Conservation (phyloP, 1,139 yeast genomes). For the Blastobotrys illinoisensis region DNA sequence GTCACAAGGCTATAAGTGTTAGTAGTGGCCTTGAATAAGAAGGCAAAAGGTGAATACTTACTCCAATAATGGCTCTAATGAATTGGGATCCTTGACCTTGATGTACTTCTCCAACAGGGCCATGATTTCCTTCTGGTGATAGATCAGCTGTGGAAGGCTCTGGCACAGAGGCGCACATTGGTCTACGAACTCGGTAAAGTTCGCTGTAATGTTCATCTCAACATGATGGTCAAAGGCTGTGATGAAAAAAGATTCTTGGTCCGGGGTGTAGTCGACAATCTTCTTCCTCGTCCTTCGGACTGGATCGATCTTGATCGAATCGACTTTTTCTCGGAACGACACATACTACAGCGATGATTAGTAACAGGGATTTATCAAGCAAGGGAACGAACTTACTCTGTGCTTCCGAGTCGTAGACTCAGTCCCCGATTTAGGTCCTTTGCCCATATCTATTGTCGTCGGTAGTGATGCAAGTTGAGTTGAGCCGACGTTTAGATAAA, state of each 20-base stretch:
- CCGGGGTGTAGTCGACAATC: slow-evolving; percentile 51
- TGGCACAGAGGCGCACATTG: slow-evolving; percentile 52
- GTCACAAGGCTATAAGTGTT: slow-evolving; percentile 44
- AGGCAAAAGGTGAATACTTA: slow-evolving; percentile 17
- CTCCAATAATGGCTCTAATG: slow-evolving; percentile 80
- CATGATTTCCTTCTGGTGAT: slow-evolving; percentile 62
- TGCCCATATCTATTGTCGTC: slow-evolving; percentile 15
- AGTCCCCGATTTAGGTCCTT: slow-evolving; percentile 20
- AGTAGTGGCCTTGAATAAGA: not conserved
- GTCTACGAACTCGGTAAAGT: slow-evolving; percentile 59
- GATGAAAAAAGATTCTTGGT: slow-evolving; percentile 69
- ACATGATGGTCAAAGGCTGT: slow-evolving; percentile 82
- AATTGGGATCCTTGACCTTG: slow-evolving; percentile 53
- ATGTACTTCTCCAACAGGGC: slow-evolving; percentile 48
- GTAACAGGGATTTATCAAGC: not conserved
- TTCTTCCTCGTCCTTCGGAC: slow-evolving; percentile 55
- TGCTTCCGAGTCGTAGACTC: slow-evolving; percentile 20
- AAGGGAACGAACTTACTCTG: slow-evolving; percentile 14
- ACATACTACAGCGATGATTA: slow-evolving; percentile 36
- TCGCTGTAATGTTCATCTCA: slow-evolving; percentile 75
- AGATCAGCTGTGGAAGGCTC: slow-evolving; percentile 74
- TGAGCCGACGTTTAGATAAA: not conserved
- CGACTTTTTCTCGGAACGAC: slow-evolving; percentile 80
- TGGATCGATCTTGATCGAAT: slow-evolving; percentile 81
- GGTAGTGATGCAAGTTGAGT: not conserved